Evolutionary conservation across 2,329 filamentous ascomycete species (phyloP), one percentile per base, ranked within the genome.

Genomic region (Beauveria caledonica): DNA sequence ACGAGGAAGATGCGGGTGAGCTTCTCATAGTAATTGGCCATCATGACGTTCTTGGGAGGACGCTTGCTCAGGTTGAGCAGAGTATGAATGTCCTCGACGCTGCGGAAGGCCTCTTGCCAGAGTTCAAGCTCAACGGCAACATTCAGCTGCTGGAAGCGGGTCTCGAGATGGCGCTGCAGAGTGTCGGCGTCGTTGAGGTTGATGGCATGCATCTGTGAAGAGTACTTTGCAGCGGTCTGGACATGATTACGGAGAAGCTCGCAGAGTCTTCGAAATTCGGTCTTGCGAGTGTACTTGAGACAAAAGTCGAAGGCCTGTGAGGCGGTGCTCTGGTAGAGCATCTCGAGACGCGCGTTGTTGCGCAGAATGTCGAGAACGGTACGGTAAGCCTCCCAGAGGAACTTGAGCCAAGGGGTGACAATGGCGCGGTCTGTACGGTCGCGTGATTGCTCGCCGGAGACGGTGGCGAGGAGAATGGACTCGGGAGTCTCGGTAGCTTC

Each of bases 1-100:
- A 97, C 94, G 64, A 99, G 85, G 83, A 99, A 99, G 74, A 99
- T 99, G 65, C 92, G 87, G 45, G 94, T 97, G 62, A 99, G 86
- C 80, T 97, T 97, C 83, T 99, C 94, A 77, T 97, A 99, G 83
- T 99, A 99, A 81, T 97, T 99, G 78, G 94, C 94, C 94, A 99
- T 99, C 94, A 99, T 97, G 72, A 97, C 83, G 74, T 97, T 97
- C 87, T 97, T 97, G 59, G 94, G 88, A 44, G 92, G 92, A 60
- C 94, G 90, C 85, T 97, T 97, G 87, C 93, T 97, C 68, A 97
- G 84, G 79, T 88, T 97, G 67, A 99, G 86, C 60, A 99, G 85
- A 56, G 92, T 97, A 79, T 99, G 94, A 68, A 97, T 97, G 73
- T 99, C 94, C 78, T 99, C 94, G 54, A 99, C 93, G 71, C 92